These are phyloP conservation scores for Metschnikowia sp. DNA, from an alignment of 805 yeast species.

Conservation along the genomic window DNA sequence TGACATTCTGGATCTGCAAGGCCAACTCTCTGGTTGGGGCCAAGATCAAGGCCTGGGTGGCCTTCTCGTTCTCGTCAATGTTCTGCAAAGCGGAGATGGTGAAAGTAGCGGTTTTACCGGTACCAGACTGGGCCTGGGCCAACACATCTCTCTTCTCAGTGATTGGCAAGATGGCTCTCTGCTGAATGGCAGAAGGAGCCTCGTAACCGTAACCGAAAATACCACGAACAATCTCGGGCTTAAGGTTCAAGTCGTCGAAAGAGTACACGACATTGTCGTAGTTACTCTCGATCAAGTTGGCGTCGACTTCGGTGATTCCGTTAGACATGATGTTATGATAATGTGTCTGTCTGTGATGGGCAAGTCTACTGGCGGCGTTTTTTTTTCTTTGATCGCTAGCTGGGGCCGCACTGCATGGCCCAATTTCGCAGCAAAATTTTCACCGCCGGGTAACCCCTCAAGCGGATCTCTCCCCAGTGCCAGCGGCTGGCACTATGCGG, in stretches of 20 bases:
- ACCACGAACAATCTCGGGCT: slow-evolving; percentile 69
- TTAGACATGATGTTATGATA: slow-evolving; percentile 45
- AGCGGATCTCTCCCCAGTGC: not conserved
- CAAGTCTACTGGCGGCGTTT: not conserved
- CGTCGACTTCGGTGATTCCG: slow-evolving; percentile 76
- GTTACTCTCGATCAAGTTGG: slow-evolving; percentile 86
- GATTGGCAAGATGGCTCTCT: slow-evolving; percentile 75
- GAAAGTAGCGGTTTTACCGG: slow-evolving; percentile 89
- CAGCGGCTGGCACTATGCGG: not conserved
- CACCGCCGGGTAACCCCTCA: slow-evolving; percentile 19
- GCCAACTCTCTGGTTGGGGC: slow-evolving; percentile 99
- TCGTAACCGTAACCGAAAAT: slow-evolving; percentile 81
- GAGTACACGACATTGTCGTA: slow-evolving; percentile 81
- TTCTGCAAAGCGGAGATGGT: slow-evolving; percentile 70
- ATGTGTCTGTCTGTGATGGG: slow-evolving; percentile 8
- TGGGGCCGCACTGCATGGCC: slow-evolving; percentile 10
- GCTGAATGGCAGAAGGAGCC: slow-evolving; percentile 78
- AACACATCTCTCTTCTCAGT: slow-evolving; percentile 68
- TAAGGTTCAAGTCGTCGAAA: slow-evolving; percentile 73
- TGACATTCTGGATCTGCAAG: slow-evolving; percentile 91
- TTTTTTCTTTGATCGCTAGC: slow-evolving; percentile 10
- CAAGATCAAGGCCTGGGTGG: slow-evolving; percentile 89
- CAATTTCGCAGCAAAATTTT: slow-evolving; percentile 15
- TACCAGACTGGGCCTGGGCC: slow-evolving; percentile 89
- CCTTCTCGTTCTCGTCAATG: slow-evolving; percentile 67